phyloP scores from a whole-genome alignment of 2,329 filamentous ascomycete species.

The Aspergillus neoniger region DNA sequence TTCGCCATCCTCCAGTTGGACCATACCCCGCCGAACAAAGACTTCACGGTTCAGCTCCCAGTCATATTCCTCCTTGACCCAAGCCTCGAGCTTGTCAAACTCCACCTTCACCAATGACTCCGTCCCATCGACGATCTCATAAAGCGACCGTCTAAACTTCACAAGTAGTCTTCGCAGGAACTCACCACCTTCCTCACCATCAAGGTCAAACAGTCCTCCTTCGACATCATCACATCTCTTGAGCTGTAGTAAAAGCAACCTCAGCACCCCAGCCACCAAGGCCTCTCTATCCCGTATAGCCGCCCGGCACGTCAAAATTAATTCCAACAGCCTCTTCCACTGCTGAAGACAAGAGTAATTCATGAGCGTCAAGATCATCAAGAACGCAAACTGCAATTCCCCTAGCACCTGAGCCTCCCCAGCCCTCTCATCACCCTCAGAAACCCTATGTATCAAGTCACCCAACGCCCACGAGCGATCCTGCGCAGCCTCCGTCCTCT shows the following conservation, averaged over 20 bases:
- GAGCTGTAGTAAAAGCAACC: conserved; percentile 55
- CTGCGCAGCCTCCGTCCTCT: conserved; percentile 63
- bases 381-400: conserved; percentile 64
- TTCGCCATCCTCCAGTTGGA: conserved; percentile 66
- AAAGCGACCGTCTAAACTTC: conserved; percentile 55
- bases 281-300: conserved; percentile 52
- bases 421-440: conserved; percentile 22
- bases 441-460: conserved; percentile 49
- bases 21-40: conserved; percentile 58
- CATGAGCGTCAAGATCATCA: conserved; percentile 64
- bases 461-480: conserved; percentile 64
- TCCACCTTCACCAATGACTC: conserved; percentile 52
- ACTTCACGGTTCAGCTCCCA: conserved; percentile 59
- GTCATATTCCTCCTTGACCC: conserved; percentile 55
- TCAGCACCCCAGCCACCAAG: conserved; percentile 57
- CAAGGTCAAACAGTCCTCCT: conserved; percentile 62
- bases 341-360: conserved; percentile 68
- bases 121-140: conserved; percentile 44
- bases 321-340: conserved; percentile 61
- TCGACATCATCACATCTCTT: conserved; percentile 60
- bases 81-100: conserved; percentile 57
- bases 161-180: conserved; percentile 56
- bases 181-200: conserved; percentile 52
- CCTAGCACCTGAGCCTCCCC: conserved; percentile 52
- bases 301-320: conserved; percentile 59